A percentile compares a stretch with the other conserved stretches of the same genome.
Evolutionary conservation across 176 grass and related monocot genomes (phyloP).

Genomic region (Puya raimondii): DNA sequence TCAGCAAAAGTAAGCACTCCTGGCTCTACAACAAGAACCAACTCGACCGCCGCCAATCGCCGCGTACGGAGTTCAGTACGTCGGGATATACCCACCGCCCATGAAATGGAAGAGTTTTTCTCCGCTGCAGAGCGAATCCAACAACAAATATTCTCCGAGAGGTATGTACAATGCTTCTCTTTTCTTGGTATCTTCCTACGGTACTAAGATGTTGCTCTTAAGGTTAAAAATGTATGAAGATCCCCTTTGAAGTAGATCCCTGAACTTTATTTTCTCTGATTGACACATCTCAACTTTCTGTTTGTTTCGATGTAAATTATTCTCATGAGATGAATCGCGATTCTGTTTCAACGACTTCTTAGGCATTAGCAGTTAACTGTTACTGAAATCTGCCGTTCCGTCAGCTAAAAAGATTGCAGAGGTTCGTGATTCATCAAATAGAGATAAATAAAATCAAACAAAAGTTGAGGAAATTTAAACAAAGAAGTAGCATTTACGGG

Average conservation of each 20-base stretch:
- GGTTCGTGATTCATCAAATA: too few species aligned
- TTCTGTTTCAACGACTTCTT: too few species aligned
- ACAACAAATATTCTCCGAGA: constrained; percentile 32
- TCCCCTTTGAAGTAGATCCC: neutral
- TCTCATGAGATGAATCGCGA: too few species aligned
- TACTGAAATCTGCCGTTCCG: too few species aligned
- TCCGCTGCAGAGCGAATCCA: constrained; percentile 25
- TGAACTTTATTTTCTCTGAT: too few species aligned
- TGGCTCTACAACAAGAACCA: constrained; percentile 23
- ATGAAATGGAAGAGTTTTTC: constrained; percentile 44
- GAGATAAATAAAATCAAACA: too few species aligned
- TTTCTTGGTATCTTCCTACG: neutral
- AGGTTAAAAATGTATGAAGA: neutral
- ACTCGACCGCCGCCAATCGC: constrained; percentile 1
- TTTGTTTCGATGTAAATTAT: too few species aligned
- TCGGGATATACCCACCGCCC: constrained; percentile 13
- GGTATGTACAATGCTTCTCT: constrained; percentile 14
- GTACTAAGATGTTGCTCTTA: neutral
- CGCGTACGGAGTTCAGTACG: constrained; percentile 7
- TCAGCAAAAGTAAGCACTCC: constrained; percentile 23
- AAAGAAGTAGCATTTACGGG: too few species aligned
- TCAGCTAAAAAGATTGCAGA: too few species aligned
- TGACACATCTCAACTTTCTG: too few species aligned
- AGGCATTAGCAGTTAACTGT: too few species aligned
- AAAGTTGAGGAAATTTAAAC: too few species aligned